Conservation (phyloP, 2,329 filamentous ascomycete genomes). For the Colletotrichum incanum region DNA sequence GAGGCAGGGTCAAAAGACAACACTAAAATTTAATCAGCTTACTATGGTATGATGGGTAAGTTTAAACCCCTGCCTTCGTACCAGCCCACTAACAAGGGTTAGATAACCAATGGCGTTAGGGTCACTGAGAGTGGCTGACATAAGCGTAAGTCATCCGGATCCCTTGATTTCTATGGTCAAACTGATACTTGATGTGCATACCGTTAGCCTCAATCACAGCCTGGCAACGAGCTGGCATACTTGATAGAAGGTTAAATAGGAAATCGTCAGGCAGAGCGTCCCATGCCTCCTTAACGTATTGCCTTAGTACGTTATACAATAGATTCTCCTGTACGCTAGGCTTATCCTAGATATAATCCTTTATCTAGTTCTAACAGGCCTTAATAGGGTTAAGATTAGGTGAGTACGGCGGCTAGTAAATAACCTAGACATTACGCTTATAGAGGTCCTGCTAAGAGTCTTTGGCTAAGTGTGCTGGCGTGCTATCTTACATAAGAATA, state of each 20-base stretch:
- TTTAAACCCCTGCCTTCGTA: too few relatives aligned
- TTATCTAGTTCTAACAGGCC: slow-evolving; percentile 4
- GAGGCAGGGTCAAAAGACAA: too few relatives aligned
- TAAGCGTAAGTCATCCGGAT: too few relatives aligned
- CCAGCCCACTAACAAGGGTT: too few relatives aligned
- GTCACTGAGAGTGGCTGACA: too few relatives aligned
- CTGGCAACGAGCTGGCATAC: neutral
- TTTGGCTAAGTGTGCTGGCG: neutral
- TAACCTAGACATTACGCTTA: neutral
- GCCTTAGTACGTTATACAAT: neutral
- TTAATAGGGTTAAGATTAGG: slow-evolving; percentile 2
- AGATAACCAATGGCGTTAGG: too few relatives aligned
- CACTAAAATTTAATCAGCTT: too few relatives aligned
- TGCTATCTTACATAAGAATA: slow-evolving; percentile 12
- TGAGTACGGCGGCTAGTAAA: neutral
- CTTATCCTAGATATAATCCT: slow-evolving; percentile 5
- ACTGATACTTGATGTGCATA: neutral
- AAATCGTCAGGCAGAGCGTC: neutral
- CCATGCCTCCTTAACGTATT: neutral
- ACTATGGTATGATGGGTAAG: too few relatives aligned
- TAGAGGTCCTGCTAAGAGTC: neutral
- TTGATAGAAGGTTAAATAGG: neutral
- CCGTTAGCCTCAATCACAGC: neutral
- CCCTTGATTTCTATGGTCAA: too few relatives aligned
- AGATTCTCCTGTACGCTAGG: neutral